A percentile compares a stretch with the other conserved stretches of the same genome.
phyloP scores from a whole-genome alignment of 2,329 filamentous ascomycete genomes.

The Pseudogymnoascus sp. region DNA sequence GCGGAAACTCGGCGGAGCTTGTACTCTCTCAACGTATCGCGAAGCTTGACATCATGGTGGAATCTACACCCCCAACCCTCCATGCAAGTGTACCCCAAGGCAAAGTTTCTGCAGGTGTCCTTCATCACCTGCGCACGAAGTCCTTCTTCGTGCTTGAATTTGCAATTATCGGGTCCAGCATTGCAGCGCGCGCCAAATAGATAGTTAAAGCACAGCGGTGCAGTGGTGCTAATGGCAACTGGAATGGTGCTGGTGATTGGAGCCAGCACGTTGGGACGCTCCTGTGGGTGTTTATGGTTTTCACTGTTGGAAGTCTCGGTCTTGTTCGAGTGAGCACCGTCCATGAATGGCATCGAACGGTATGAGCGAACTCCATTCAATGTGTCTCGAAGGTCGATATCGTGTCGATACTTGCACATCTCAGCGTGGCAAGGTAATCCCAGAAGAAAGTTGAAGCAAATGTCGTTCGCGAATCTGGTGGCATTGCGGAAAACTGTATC shows the following conservation, averaged over 20 bases:
- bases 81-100: not conserved
- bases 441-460: constrained; percentile 1
- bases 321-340: not conserved
- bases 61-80: not conserved
- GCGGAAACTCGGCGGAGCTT: not conserved
- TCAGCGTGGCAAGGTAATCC: not conserved
- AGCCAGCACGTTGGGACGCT: not conserved
- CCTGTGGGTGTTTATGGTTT: not conserved
- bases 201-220: not conserved
- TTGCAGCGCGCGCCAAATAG: not conserved
- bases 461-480: not conserved
- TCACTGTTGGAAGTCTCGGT: not conserved
- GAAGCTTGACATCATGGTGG: not conserved
- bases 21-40: not conserved
- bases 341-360: not conserved
- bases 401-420: not conserved
- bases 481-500: not conserved
- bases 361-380: not conserved
- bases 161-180: not conserved
- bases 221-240: not conserved
- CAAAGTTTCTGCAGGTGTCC: not conserved
- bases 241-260: not conserved
- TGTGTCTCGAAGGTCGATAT: not conserved
- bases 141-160: not conserved
- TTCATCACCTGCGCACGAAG: not conserved